phyloP scores from a whole-genome alignment of 352 stramenopile genomes.

The Phytopythium montanum region DNA sequence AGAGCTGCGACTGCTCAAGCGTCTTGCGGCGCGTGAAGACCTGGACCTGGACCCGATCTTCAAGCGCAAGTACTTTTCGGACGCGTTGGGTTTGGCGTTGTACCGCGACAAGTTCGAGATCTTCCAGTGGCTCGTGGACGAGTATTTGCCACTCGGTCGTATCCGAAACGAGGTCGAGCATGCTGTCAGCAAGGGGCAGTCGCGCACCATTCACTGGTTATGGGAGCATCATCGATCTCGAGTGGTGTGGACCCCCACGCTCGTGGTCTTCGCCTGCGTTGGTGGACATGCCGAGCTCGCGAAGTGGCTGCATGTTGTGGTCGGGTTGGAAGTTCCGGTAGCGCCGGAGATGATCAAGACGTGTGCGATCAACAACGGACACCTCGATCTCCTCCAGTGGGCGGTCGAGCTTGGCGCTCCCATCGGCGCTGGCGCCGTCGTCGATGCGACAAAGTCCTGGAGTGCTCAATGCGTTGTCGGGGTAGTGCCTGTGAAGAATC shows the following conservation, averaged over 20 bases:
- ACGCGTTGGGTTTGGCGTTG: background rate
- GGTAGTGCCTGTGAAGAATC: no score
- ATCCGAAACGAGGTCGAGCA: background rate
- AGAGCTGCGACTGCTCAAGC: background rate
- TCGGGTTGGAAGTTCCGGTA: background rate
- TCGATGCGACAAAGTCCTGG: no score
- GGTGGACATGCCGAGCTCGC: background rate
- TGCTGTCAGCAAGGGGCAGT: background rate
- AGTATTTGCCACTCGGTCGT: background rate
- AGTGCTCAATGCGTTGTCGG: no score
- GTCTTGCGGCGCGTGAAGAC: background rate
- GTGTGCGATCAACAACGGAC: background rate
- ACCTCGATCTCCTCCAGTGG: background rate
- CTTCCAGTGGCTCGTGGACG: background rate
- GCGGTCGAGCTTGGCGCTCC: background rate
- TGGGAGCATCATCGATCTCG: background rate
- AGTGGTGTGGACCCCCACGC: background rate
- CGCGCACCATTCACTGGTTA: background rate
- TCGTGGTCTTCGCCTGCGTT: background rate
- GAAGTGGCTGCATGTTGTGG: background rate
- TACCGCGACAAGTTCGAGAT: background rate
- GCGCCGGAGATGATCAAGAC: background rate
- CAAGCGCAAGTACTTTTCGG: background rate
- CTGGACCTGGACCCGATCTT: background rate
- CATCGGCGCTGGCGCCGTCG: background rate